phyloP scores from a whole-genome alignment of 192 early-diverging fungal genomes.

The Backusella macrospora region DNA sequence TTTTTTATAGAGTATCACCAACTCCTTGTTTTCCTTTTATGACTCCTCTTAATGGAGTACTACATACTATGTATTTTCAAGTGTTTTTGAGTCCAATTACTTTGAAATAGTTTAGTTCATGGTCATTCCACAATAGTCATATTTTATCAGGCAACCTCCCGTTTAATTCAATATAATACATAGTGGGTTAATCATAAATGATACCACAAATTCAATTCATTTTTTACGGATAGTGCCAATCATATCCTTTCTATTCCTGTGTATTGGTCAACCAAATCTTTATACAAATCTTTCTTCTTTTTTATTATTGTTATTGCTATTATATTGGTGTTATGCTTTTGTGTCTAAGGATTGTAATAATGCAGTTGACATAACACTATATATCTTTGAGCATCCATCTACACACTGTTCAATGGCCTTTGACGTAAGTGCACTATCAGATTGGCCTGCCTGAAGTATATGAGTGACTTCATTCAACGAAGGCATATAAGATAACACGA shows the following conservation, averaged over 20 bases:
- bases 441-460: slow-evolving; percentile 72
- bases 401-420: slow-evolving; percentile 74
- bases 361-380: slow-evolving; percentile 65
- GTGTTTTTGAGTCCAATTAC: too few species aligned
- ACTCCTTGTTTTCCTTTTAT: too few species aligned
- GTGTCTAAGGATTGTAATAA: slow-evolving; percentile 52
- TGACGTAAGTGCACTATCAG: slow-evolving; percentile 46
- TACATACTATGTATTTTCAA: too few species aligned
- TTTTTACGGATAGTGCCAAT: not conserved
- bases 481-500: slow-evolving; percentile 81
- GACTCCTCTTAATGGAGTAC: too few species aligned
- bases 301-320: not conserved
- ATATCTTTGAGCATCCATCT: slow-evolving; percentile 77
- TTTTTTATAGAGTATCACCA: too few species aligned
- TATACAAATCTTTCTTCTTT: not conserved
- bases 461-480: slow-evolving; percentile 79
- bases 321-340: not conserved
- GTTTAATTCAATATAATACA: too few species aligned
- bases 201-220: not conserved
- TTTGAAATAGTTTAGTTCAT: too few species aligned
- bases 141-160: too few species aligned
- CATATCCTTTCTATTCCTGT: not conserved
- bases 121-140: too few species aligned
- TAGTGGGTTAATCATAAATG: too few species aligned
- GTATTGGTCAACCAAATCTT: not conserved